A percentile compares a stretch with the other conserved stretches of the same genome.
Evolutionary conservation across 345 rosid species (phyloP).

Genomic region (Laguncularia racemosa): DNA sequence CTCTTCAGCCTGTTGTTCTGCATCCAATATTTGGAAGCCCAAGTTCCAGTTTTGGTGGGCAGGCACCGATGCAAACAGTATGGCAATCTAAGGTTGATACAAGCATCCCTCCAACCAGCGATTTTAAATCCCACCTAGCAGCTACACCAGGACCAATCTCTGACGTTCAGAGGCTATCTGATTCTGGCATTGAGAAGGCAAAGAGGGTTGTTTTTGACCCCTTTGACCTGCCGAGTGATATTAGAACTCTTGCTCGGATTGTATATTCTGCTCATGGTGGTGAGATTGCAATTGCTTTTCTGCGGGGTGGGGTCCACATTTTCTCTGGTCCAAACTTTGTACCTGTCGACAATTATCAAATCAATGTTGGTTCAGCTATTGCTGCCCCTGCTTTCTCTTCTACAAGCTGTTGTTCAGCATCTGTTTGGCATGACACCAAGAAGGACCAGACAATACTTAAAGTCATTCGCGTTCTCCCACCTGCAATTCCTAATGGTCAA

Average conservation of each 20-base stretch:
- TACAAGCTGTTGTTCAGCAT: constrained; percentile 98
- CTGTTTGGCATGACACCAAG: constrained; percentile 88
- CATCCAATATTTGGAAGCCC: constrained; percentile 98
- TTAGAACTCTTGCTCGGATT: constrained; percentile 87
- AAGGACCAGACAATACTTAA: constrained; percentile 83
- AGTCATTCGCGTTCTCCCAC: constrained; percentile 94
- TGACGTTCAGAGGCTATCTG: constrained; percentile 46
- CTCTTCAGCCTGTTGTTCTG: constrained; percentile 93
- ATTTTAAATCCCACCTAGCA: constrained; percentile 58
- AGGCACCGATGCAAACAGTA: constrained; percentile 92
- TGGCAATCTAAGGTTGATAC: constrained; percentile 95
- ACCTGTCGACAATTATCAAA: constrained; percentile 90
- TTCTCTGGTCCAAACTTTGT: constrained; percentile 94
- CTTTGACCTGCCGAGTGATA: constrained; percentile 94
- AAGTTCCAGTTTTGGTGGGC: constrained; percentile 86
- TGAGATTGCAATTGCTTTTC: constrained; percentile 93
- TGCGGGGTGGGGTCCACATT: constrained; percentile 93
- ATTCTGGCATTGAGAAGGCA: constrained; percentile 47
- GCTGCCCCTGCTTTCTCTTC: constrained; percentile 99
- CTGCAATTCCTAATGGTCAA: constrained; percentile 78
- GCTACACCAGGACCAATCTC: constrained; percentile 40
- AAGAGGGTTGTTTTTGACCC: constrained; percentile 87
- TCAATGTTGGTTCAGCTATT: constrained; percentile 90
- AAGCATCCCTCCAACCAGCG: constrained; percentile 87
- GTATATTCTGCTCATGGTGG: constrained; percentile 99